phyloP scores from a whole-genome alignment of 2,329 filamentous ascomycete genomes.

The Daldinia eschscholtzii region DNA sequence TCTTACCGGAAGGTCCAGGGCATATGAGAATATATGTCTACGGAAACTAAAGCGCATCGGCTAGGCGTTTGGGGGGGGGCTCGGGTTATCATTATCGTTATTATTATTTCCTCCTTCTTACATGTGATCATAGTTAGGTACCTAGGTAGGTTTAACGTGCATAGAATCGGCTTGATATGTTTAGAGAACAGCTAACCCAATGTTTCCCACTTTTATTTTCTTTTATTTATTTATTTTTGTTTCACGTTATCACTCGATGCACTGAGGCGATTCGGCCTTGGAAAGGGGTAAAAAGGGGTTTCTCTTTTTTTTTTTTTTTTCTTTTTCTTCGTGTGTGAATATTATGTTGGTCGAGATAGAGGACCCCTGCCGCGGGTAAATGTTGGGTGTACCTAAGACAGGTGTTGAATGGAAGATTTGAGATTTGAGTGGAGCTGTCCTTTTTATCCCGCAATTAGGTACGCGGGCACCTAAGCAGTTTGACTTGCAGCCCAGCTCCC shows the following conservation, averaged over 20 bases:
- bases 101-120: constrained; percentile 12
- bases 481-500: constrained; percentile 15
- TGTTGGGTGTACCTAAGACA: constrained; percentile 11
- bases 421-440: constrained; percentile 1
- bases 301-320: neutral
- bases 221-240: neutral
- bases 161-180: neutral
- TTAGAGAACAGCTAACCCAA: neutral
- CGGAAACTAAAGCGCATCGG: constrained; percentile 16
- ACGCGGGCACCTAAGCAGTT: constrained; percentile 4
- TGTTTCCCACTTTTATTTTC: neutral
- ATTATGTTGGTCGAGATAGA: neutral
- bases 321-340: neutral
- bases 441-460: constrained; percentile 10
- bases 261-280: too few species aligned
- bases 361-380: constrained; percentile 2
- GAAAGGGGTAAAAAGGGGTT: too few species aligned
- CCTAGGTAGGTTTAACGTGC: neutral
- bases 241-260: too few species aligned
- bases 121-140: constrained; percentile 8
- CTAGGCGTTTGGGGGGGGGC: constrained; percentile 35
- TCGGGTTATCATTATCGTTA: constrained; percentile 30
- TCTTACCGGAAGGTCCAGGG: constrained; percentile 94
- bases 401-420: neutral
- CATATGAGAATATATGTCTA: constrained; percentile 58